Evolutionary conservation across 306 rosid species (phyloP).

Genomic region (Styphnolobium japonicum): DNA sequence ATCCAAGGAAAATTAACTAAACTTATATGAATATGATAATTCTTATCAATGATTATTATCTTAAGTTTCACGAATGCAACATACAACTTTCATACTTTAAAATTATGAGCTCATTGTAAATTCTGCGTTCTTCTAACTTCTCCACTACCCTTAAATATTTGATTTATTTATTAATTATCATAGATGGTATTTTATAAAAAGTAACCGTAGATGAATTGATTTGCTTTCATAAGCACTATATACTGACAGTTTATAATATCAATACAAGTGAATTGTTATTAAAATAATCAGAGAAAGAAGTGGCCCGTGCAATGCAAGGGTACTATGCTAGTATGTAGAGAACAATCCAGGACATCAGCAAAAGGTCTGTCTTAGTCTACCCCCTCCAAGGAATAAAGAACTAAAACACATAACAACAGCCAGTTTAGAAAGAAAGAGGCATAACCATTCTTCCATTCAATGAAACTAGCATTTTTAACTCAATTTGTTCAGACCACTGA

Average conservation of each 20-base stretch:
- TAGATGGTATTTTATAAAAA: no score
- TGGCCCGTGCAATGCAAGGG: no score
- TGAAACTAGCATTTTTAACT: not conserved
- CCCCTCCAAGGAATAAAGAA: not conserved
- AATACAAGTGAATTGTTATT: no score
- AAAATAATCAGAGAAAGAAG: no score
- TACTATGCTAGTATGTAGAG: no score
- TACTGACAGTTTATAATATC: no score
- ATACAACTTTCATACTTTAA: constrained; percentile 33
- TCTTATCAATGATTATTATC: no score
- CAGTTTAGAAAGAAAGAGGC: not conserved
- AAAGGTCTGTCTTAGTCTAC: not conserved
- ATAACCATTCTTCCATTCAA: constrained; percentile 9
- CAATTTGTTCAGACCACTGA: constrained; percentile 20
- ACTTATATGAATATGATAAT: no score
- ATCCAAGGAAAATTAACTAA: not conserved
- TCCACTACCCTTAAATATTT: no score
- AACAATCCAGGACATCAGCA: not conserved
- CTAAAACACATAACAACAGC: not conserved
- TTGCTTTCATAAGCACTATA: no score
- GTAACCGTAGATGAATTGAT: no score
- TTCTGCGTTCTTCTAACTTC: not conserved
- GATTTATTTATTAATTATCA: no score
- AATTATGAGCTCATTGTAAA: constrained; percentile 21
- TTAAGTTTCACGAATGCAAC: not conserved